A percentile compares a stretch with the other conserved stretches of the same genome.
These are phyloP conservation scores for Aureobasidium subglaciale DNA, from an alignment of 2,329 filamentous ascomycete genomes.

Conservation along the genomic window DNA sequence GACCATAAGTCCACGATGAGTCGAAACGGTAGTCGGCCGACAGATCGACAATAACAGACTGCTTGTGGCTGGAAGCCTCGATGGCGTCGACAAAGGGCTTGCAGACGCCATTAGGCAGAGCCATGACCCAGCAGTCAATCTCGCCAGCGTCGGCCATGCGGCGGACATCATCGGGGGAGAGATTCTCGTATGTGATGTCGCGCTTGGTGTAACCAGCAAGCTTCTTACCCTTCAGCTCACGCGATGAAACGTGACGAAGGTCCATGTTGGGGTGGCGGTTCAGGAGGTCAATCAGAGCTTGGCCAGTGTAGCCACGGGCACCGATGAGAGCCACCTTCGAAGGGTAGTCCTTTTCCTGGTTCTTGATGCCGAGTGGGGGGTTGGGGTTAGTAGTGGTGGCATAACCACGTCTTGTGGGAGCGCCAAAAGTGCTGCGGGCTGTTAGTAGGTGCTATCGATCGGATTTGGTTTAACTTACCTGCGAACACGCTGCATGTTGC, in stretches of 20 bases:
- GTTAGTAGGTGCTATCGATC: background rate
- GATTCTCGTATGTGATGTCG: conserved; percentile 85
- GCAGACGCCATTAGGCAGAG: conserved; percentile 89
- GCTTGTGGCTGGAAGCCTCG: conserved; percentile 58
- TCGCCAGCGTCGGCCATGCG: conserved; percentile 76
- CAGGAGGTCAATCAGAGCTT: conserved; percentile 79
- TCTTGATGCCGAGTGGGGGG: conserved; percentile 81
- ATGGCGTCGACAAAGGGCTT: conserved; percentile 89
- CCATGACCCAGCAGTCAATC: conserved; percentile 97
- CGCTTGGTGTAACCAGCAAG: conserved; percentile 86
- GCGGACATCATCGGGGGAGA: conserved; percentile 77
- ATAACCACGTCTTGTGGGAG: conserved; percentile 39
- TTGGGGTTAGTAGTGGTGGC: conserved; percentile 74
- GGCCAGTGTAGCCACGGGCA: conserved; percentile 88
- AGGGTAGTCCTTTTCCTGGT: conserved; percentile 71
- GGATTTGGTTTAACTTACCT: background rate
- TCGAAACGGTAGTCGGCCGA: conserved; percentile 97
- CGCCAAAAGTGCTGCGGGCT: conserved; percentile 5
- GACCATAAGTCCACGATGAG: conserved; percentile 75
- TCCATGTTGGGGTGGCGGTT: conserved; percentile 87
- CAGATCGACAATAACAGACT: conserved; percentile 80
- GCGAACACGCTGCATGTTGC: conserved; percentile 15
- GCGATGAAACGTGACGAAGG: conserved; percentile 83
- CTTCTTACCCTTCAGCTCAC: conserved; percentile 80
- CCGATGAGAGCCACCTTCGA: conserved; percentile 82